These are phyloP conservation scores for Lactarius hatsudake DNA, from an alignment of 768 basidiomycete species.

Conservation along the genomic window DNA sequence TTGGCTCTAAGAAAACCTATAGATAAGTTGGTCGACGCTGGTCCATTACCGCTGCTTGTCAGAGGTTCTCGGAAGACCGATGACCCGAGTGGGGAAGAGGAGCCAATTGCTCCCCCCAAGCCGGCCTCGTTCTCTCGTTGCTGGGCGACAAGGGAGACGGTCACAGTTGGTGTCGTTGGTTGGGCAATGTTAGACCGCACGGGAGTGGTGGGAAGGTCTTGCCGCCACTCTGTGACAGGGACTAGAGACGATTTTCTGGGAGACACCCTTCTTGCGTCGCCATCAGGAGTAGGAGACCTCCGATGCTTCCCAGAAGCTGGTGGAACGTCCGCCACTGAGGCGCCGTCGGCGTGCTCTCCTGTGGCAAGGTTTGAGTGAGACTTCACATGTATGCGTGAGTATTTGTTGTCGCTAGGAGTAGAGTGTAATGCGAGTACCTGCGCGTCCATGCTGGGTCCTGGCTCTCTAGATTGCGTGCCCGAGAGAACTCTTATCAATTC, in stretches of 20 bases:
- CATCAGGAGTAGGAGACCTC: conserved; percentile 5
- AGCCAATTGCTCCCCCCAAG: background rate
- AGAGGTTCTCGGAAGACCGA: background rate
- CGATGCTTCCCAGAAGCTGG: background rate
- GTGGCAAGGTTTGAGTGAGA: background rate
- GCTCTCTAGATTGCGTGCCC: background rate
- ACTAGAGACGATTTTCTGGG: background rate
- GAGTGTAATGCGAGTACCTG: background rate
- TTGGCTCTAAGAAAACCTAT: background rate
- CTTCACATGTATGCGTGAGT: background rate
- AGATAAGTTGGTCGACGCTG: background rate
- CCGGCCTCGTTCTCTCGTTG: background rate
- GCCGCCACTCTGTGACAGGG: background rate
- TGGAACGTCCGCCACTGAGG: background rate
- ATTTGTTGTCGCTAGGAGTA: background rate
- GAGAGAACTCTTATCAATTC: background rate
- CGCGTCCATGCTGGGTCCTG: background rate
- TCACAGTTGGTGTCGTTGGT: background rate
- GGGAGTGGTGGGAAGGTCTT: background rate
- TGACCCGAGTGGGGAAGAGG: background rate
- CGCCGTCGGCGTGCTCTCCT: background rate
- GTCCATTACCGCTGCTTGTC: background rate
- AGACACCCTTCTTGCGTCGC: conserved; percentile 1
- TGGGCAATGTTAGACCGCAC: background rate
- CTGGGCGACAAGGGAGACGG: background rate